Base-by-base conservation (phyloP, 495 filamentous ascomycete species). In the Aspergillus baeticus region DNA sequence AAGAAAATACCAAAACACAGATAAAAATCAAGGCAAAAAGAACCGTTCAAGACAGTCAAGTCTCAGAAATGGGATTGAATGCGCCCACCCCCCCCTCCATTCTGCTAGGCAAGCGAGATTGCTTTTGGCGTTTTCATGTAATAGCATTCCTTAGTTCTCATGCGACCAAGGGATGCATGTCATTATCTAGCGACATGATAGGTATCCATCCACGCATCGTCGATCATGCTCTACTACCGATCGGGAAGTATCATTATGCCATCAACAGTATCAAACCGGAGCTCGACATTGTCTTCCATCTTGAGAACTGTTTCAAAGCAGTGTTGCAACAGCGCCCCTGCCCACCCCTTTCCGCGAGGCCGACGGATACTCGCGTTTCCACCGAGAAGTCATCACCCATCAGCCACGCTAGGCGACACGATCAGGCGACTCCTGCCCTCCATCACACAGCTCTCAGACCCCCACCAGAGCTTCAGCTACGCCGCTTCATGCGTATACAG, bases 371-470 rank as follows among this genome's bases (percentile, higher is more conserved):
- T 17, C 7, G n/a, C 38, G 18, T 42, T 10, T 35, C 15, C 8
- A 18, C 6, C 15, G 10, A 38, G 41, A 43, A 49, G 46, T 33
- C 20, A 36, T 23, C 53, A 36, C 23, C 52, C 31, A 35, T 48
- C 47, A 57, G 48, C 51, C 48, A 49, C 37, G 6, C 48, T 37
- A 44, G 17, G 31, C 29, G 31, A 43, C 2, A 50, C 41, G 55
- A 57, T 62, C 60, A 62, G 60, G 46, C 55, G 60, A 62, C 60
- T 47, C 22, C 18, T 5, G 44, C 41, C 51, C 51, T 51, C 60
- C 51, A 62, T 55, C 55, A 52, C 41, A 55, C 15, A 42, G 26
- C 43, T 52, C 46, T 23, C 54, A 15, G 37, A 47, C 46, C 34
- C 35, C 46, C 44, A 39, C 42, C 49, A 17, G 36, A 53, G 31